phyloP scores from a whole-genome alignment of 208 protist species.

The Acanthamoeba castellanii region DNA sequence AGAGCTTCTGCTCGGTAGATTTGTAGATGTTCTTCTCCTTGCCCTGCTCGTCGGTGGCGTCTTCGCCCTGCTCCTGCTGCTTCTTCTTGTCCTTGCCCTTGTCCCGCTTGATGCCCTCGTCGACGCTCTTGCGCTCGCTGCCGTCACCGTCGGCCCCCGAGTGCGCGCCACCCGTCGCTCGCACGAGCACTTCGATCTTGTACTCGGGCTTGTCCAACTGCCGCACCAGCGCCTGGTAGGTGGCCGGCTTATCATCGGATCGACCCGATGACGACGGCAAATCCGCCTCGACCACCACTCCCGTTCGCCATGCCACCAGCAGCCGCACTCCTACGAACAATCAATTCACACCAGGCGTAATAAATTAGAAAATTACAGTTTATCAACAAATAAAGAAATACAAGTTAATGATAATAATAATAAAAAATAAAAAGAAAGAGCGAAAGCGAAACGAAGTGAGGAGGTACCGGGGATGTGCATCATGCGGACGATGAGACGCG shows the following conservation, averaged over 20 bases:
- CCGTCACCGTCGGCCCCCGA: background rate
- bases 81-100: background rate
- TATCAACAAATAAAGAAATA: too few relatives aligned
- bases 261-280: background rate
- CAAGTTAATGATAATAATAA: background rate
- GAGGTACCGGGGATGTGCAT: background rate
- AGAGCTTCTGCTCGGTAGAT: background rate
- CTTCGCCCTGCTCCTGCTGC: background rate
- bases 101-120: background rate
- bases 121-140: background rate
- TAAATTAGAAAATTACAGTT: background rate
- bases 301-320: slow-evolving; percentile 7
- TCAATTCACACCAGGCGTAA: background rate
- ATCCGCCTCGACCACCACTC: background rate
- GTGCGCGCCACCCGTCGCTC: background rate
- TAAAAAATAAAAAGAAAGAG: slow-evolving; percentile 19
- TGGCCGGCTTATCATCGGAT: background rate
- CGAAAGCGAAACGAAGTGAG: slow-evolving; percentile 1
- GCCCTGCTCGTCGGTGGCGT: too few relatives aligned
- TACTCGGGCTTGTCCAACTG: slow-evolving; percentile 58
- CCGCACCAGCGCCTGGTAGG: slow-evolving; percentile 14
- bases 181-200: slow-evolving; percentile 39
- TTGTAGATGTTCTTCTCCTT: background rate
- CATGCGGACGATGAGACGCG: slow-evolving; percentile 50
- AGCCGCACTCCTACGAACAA: background rate